Conservation (phyloP, 164 flowering plant species). For the Vitis amurensis region DNA sequence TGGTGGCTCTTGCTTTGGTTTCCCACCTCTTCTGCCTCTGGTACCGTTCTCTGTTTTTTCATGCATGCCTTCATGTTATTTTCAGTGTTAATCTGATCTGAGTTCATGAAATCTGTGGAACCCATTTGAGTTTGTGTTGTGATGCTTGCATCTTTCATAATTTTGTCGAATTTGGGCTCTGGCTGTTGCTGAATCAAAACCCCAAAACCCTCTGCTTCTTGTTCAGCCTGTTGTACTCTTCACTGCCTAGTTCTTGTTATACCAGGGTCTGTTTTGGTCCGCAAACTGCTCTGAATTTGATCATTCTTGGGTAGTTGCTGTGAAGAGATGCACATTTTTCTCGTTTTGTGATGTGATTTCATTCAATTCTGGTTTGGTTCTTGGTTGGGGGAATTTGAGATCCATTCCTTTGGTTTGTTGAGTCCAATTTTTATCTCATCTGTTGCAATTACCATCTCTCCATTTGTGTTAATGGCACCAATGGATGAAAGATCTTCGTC, state of each 20-base stretch:
- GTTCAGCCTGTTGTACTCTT: neutral
- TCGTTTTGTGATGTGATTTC: neutral
- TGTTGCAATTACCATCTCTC: neutral
- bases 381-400: neutral
- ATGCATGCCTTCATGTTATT: neutral
- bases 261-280: neutral
- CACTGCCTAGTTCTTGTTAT: neutral
- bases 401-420: neutral
- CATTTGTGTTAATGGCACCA: conserved; percentile 14
- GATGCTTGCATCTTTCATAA: neutral
- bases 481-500: conserved; percentile 57
- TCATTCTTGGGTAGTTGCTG: neutral
- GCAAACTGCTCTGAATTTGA: neutral
- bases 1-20: conserved; percentile 11
- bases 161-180: neutral
- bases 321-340: neutral
- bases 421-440: neutral
- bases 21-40: conserved; percentile 5
- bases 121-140: neutral
- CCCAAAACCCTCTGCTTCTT: neutral
- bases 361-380: neutral
- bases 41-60: conserved; percentile 2
- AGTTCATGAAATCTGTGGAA: neutral
- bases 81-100: neutral
- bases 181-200: neutral